Evolutionary conservation across 2,329 filamentous ascomycete genomes (phyloP).

Genomic region (Epichloe sibirici): DNA sequence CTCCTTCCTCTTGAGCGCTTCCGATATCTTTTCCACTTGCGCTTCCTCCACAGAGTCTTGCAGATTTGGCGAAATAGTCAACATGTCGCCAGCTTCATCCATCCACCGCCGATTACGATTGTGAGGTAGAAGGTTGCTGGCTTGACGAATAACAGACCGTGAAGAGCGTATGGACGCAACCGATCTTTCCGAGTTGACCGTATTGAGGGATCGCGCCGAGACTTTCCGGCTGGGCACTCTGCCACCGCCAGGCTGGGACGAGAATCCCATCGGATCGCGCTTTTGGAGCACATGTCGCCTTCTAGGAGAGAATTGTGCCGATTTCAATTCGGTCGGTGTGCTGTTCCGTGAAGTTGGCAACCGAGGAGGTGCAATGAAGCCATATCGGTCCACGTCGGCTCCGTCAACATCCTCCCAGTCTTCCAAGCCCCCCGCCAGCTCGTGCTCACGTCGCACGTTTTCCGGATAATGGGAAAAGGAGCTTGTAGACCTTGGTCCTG

Average conservation of each 20-base stretch:
- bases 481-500: slow-evolving; percentile 29
- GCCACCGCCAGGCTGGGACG: slow-evolving; percentile 26
- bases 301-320: slow-evolving; percentile 32
- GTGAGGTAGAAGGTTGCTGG: slow-evolving; percentile 46
- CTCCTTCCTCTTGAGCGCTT: slow-evolving; percentile 50
- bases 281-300: slow-evolving; percentile 33
- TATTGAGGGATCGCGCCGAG: slow-evolving; percentile 46
- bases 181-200: slow-evolving; percentile 41
- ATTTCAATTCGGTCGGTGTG: slow-evolving; percentile 28
- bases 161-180: slow-evolving; percentile 39
- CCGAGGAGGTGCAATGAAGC: slow-evolving; percentile 45
- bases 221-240: slow-evolving; percentile 40
- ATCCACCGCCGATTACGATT: slow-evolving; percentile 49
- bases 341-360: slow-evolving; percentile 26
- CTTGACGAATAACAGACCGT: slow-evolving; percentile 43
- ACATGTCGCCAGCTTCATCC: slow-evolving; percentile 56
- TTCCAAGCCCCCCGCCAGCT: slow-evolving; percentile 49
- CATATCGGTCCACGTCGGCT: slow-evolving; percentile 53
- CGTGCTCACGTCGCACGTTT: slow-evolving; percentile 25
- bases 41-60: slow-evolving; percentile 44
- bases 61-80: slow-evolving; percentile 45
- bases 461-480: slow-evolving; percentile 33
- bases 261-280: slow-evolving; percentile 23
- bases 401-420: slow-evolving; percentile 55
- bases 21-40: slow-evolving; percentile 37